A percentile compares a stretch with the other conserved stretches of the same genome.
Evolutionary conservation across 495 filamentous ascomycete genomes (phyloP).

Genomic region (Poronia punctata): DNA sequence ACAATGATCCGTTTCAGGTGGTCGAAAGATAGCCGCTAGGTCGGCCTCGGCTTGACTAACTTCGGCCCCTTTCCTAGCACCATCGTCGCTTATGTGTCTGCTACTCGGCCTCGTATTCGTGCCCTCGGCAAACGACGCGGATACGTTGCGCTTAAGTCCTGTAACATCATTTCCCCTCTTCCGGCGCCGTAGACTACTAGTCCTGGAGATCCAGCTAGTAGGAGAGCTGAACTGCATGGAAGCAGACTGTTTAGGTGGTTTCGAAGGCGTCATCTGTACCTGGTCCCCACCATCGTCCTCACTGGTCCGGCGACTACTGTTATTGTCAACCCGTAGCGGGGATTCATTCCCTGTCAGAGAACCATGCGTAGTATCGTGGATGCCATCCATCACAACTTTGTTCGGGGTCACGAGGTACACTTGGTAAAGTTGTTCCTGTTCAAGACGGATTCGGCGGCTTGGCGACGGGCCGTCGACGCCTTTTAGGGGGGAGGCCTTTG

Average conservation of each 20-base stretch:
- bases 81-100: constrained; percentile 3
- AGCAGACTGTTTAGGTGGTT: constrained; percentile 38
- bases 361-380: constrained; percentile 1
- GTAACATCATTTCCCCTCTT: constrained; percentile 36
- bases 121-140: constrained; percentile 30
- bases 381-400: constrained; percentile 12
- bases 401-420: constrained; percentile 20
- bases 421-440: constrained; percentile 11
- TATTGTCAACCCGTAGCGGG: constrained; percentile 8
- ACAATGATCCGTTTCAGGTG: constrained; percentile 36
- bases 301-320: constrained; percentile 15
- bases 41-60: constrained; percentile 15
- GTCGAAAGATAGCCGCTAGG: constrained; percentile 18
- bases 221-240: constrained; percentile 50
- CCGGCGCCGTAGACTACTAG: constrained; percentile 40
- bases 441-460: constrained; percentile 17
- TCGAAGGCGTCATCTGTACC: constrained; percentile 29
- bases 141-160: constrained; percentile 37
- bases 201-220: constrained; percentile 42
- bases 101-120: constrained; percentile 1
- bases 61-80: constrained; percentile 12
- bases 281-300: constrained; percentile 15
- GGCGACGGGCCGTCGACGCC: constrained; percentile 10
- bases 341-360: constrained; percentile 1
- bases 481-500: constrained; percentile 13